phyloP scores from a whole-genome alignment of 768 basidiomycete species.

The Suillus discolor region DNA sequence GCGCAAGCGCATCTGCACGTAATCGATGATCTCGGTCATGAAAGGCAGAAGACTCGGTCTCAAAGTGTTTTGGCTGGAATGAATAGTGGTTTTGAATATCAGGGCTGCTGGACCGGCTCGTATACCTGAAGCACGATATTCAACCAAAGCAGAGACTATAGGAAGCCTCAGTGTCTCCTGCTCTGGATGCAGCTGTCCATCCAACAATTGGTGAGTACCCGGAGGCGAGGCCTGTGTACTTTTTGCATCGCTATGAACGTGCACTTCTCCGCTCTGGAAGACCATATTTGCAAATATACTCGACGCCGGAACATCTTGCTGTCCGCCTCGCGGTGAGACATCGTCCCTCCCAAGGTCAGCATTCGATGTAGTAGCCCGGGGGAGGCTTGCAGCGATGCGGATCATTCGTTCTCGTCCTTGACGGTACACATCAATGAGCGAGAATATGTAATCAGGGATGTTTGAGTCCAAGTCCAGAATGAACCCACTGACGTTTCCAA shows the following conservation, averaged over 20 bases:
- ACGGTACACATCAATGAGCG: constrained; percentile 84
- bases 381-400: constrained; percentile 56
- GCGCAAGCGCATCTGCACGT: constrained; percentile 71
- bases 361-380: constrained; percentile 34
- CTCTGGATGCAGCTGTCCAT: constrained; percentile 15
- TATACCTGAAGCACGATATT: constrained; percentile 67
- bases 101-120: constrained; percentile 58
- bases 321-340: constrained; percentile 9
- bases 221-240: constrained; percentile 43
- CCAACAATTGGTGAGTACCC: constrained; percentile 38
- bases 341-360: constrained; percentile 19
- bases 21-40: constrained; percentile 71
- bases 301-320: constrained; percentile 48
- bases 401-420: constrained; percentile 80
- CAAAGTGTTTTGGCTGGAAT: constrained; percentile 85
- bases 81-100: constrained; percentile 85
- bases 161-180: constrained; percentile 76
- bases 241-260: constrained; percentile 59
- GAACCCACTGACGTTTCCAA: constrained; percentile 81
- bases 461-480: constrained; percentile 81
- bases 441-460: constrained; percentile 77
- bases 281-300: constrained; percentile 66
- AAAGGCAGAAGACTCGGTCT: constrained; percentile 85
- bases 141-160: constrained; percentile 78
- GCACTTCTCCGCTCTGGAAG: constrained; percentile 86